phyloP scores from a whole-genome alignment of 208 protist species.

The Leishmania tarentolae region DNA sequence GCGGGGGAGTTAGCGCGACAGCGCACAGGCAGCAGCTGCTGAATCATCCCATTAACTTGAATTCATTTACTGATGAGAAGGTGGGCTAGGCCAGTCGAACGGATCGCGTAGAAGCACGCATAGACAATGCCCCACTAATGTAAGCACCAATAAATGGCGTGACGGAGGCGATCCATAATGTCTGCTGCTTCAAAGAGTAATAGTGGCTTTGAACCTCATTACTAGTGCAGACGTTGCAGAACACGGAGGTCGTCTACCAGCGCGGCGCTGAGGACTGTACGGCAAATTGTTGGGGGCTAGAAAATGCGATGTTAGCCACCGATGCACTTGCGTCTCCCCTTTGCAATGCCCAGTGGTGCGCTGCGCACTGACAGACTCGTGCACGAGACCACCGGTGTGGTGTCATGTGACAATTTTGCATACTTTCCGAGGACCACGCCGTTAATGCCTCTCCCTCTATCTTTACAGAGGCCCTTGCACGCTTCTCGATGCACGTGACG shows the following conservation, averaged over 20 bases:
- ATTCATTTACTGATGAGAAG: neutral
- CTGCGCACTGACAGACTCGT: conserved; percentile 38
- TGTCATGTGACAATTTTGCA: conserved; percentile 16
- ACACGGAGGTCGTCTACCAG: conserved; percentile 39
- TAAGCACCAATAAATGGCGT: neutral
- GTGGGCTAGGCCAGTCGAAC: neutral
- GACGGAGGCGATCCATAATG: neutral
- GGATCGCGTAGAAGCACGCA: neutral
- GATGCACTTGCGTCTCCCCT: conserved; percentile 23
- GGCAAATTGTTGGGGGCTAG: conserved; percentile 48
- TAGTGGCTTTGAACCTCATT: conserved; percentile 36
- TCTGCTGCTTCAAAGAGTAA: conserved; percentile 35
- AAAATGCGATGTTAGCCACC: conserved; percentile 28
- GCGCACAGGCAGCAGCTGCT: neutral
- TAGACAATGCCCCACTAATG: neutral
- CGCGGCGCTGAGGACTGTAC: conserved; percentile 33
- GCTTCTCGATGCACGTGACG: neutral
- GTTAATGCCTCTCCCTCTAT: neutral
- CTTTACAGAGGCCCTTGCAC: neutral
- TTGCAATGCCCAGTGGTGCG: conserved; percentile 33
- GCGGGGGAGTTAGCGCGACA: neutral
- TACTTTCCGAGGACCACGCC: neutral
- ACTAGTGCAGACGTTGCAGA: conserved; percentile 30
- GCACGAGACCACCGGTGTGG: conserved; percentile 38
- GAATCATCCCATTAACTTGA: neutral